Percentiles rank a stretch among this genome's conserved stretches.
Conservation (phyloP, 192 early-diverging fungal genomes). For the Chytriomyces hyalinus region DNA sequence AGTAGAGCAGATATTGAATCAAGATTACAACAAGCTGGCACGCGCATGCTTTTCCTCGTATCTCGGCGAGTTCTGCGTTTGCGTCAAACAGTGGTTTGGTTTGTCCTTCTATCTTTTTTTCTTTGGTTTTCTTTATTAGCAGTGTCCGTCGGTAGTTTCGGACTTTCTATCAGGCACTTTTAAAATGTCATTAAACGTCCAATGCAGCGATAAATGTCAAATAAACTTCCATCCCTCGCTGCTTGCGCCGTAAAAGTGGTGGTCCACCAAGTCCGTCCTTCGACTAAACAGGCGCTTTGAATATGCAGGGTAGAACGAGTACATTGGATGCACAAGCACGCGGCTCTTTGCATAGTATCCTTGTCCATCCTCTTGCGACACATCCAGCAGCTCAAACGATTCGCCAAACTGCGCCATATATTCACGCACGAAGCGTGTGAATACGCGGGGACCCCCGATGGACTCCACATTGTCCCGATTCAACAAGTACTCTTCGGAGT, state of each 20-base stretch:
- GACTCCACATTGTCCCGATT: slow-evolving; percentile 21
- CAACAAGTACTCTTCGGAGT: not conserved
- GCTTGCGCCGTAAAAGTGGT: not conserved
- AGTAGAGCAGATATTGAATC: too few species aligned
- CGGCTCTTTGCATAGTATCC: slow-evolving; percentile 8
- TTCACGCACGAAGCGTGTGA: not conserved
- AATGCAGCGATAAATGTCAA: not conserved
- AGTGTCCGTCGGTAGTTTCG: too few species aligned
- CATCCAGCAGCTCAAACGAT: not conserved
- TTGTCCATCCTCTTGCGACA: not conserved
- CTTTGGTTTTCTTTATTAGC: too few species aligned
- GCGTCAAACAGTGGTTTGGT: too few species aligned
- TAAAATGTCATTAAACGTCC: too few species aligned
- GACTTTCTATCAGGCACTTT: too few species aligned
- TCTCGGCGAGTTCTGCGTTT: too few species aligned
- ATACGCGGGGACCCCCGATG: slow-evolving; percentile 28
- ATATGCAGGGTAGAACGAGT: not conserved
- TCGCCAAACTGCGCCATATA: slow-evolving; percentile 16
- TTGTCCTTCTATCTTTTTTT: too few species aligned
- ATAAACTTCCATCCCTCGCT: not conserved
- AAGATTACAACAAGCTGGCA: too few species aligned
- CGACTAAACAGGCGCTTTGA: not conserved
- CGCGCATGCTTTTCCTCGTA: too few species aligned
- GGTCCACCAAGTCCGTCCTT: not conserved
- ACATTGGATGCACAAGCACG: slow-evolving; percentile 7